Conservation (phyloP, 208 protist genomes). For the Sergeia podlipaevii region DNA sequence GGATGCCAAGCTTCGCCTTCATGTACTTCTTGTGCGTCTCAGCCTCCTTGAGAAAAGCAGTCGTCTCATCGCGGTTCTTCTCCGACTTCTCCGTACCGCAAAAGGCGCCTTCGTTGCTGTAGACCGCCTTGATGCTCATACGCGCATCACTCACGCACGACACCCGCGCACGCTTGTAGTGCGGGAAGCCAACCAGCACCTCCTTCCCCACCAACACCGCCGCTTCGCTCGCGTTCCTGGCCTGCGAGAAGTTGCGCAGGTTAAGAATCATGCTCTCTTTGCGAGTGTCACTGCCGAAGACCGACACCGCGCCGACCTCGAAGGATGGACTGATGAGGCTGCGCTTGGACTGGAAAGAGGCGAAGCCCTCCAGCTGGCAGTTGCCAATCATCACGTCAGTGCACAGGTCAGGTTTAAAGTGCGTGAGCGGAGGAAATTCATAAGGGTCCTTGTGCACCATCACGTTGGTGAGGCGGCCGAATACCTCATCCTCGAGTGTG, state of each 20-base stretch:
- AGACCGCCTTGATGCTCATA: slow-evolving; percentile 36
- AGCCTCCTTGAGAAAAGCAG: slow-evolving; percentile 51
- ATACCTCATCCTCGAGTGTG: slow-evolving; percentile 53
- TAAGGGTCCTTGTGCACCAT: slow-evolving; percentile 46
- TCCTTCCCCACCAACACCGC: slow-evolving; percentile 64
- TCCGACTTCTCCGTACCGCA: slow-evolving; percentile 42
- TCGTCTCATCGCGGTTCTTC: slow-evolving; percentile 65
- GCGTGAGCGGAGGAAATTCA: slow-evolving; percentile 36
- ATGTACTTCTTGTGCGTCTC: slow-evolving; percentile 75
- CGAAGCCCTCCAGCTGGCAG: slow-evolving; percentile 75
- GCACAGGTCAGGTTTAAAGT: slow-evolving; percentile 67
- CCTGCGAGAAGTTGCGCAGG: slow-evolving; percentile 28
- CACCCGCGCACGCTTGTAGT: slow-evolving; percentile 84
- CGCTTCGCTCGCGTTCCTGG: slow-evolving; percentile 22
- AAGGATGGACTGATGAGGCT: slow-evolving; percentile 41
- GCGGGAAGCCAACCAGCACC: slow-evolving; percentile 84
- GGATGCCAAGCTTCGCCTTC: slow-evolving; percentile 78
- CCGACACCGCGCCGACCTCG: slow-evolving; percentile 52
- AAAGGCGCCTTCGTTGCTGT: slow-evolving; percentile 56
- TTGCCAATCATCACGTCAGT: slow-evolving; percentile 40
- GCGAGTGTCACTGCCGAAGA: slow-evolving; percentile 70
- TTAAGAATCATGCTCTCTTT: slow-evolving; percentile 76
- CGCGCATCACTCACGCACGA: slow-evolving; percentile 54
- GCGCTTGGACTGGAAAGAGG: slow-evolving; percentile 65
- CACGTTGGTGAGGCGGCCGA: slow-evolving; percentile 49